Conservation (phyloP, 2,329 filamentous ascomycete genomes). For the Sporothrix pallida region DNA sequence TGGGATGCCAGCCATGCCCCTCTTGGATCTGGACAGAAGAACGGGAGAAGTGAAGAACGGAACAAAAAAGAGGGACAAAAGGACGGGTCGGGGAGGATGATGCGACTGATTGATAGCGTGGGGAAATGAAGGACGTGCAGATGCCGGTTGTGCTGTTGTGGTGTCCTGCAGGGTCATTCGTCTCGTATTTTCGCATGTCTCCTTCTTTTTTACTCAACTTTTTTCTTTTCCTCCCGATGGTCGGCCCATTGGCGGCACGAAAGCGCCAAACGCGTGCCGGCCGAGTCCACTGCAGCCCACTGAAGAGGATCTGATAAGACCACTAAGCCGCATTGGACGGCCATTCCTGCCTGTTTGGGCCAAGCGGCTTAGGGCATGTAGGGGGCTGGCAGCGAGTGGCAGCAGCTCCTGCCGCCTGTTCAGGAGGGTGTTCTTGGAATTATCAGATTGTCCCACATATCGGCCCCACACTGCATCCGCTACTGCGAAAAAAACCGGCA, state of each 20-base stretch:
- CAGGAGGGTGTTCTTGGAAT: constrained; percentile 7
- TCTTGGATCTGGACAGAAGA: not conserved
- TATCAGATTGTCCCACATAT: constrained; percentile 24
- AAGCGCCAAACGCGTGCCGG: constrained; percentile 9
- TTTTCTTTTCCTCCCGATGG: constrained; percentile 9
- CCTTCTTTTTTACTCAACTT: not conserved
- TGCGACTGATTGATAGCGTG: constrained; percentile 19
- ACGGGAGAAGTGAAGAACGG: not conserved
- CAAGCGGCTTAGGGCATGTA: constrained; percentile 13
- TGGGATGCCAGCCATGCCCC: not conserved
- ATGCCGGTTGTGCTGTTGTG: too few species aligned
- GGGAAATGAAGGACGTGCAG: constrained; percentile 7
- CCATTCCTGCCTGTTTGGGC: not conserved
- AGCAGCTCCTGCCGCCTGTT: too few species aligned
- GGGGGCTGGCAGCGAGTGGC: too few species aligned
- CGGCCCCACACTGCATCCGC: constrained; percentile 11
- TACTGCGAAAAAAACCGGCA: constrained; percentile 8
- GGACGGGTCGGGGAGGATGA: not conserved
- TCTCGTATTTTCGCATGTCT: not conserved
- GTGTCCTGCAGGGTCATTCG: constrained; percentile 3
- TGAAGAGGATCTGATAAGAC: constrained; percentile 27
- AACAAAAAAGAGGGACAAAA: not conserved
- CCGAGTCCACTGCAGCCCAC: constrained; percentile 1
- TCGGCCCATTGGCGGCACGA: constrained; percentile 20
- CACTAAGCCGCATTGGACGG: constrained; percentile 17